Percentiles rank a stretch among this genome's conserved stretches.
Conservation (phyloP, 2,329 filamentous ascomycete species). For the Monilinia aucupariae region DNA sequence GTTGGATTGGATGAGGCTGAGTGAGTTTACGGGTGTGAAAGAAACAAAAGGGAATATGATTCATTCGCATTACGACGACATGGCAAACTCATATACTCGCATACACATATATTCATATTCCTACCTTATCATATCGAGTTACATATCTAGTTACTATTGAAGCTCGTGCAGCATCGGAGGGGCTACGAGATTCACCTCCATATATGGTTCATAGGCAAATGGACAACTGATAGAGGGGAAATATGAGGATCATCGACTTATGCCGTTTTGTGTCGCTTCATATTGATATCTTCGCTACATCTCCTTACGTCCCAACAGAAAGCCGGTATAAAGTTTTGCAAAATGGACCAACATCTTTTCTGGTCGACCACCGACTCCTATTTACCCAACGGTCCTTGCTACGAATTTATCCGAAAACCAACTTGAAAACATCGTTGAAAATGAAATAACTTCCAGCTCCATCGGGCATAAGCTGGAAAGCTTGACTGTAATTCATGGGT, state of each 20-base stretch:
- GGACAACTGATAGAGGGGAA: not conserved
- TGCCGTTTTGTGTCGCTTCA: constrained; percentile 9
- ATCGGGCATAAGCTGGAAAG: constrained; percentile 77
- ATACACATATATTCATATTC: too few species aligned
- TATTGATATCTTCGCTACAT: constrained; percentile 21
- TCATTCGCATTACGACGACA: too few species aligned
- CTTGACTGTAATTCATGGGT: constrained; percentile 87
- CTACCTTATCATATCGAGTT: too few species aligned
- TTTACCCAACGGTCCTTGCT: constrained; percentile 23
- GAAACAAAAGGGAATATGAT: too few species aligned
- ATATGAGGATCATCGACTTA: constrained; percentile 2
- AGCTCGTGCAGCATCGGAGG: not conserved
- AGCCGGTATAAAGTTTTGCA: constrained; percentile 27
- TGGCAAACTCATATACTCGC: too few species aligned
- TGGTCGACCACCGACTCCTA: constrained; percentile 15
- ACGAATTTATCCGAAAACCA: constrained; percentile 57
- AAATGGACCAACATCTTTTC: constrained; percentile 19
- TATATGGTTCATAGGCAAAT: not conserved
- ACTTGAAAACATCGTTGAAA: constrained; percentile 91
- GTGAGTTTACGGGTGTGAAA: not conserved
- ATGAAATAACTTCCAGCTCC: constrained; percentile 69
- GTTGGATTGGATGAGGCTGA: constrained; percentile 6
- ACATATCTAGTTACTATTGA: not conserved
- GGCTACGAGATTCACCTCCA: not conserved
- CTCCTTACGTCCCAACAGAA: constrained; percentile 21